These are phyloP conservation scores for Naganishia kalamii DNA, from an alignment of 768 basidiomycete genomes.

Conservation along the genomic window DNA sequence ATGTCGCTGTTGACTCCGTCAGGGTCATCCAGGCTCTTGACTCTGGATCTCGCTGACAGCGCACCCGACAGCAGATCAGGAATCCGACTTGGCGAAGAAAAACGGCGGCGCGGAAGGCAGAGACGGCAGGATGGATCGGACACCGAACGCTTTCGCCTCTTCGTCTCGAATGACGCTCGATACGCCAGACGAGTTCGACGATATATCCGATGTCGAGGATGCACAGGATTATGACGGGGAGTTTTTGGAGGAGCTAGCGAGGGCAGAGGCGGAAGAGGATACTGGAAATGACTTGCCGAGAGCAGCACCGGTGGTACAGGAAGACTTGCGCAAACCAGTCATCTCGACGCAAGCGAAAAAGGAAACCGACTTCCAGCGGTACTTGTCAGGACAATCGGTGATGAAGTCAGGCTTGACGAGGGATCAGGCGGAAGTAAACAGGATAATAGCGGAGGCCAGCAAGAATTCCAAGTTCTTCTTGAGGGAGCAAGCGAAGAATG, in stretches of 20 bases:
- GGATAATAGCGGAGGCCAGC: constrained; percentile 63
- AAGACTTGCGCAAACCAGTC: too few relatives aligned
- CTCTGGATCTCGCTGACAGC: too few relatives aligned
- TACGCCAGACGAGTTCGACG: neutral
- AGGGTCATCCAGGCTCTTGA: too few relatives aligned
- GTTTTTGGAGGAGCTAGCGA: constrained; percentile 16
- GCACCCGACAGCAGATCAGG: too few relatives aligned
- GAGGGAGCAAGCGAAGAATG: constrained; percentile 88
- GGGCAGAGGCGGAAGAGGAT: constrained; percentile 21
- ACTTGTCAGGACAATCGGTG: constrained; percentile 77
- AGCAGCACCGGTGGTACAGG: too few relatives aligned
- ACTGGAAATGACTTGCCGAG: neutral
- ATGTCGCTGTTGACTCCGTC: too few relatives aligned
- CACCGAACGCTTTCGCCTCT: neutral
- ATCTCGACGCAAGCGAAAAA: constrained; percentile 9
- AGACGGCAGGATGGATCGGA: neutral
- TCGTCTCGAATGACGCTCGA: neutral
- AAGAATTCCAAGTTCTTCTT: constrained; percentile 68
- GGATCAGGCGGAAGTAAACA: constrained; percentile 35
- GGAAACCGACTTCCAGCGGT: constrained; percentile 39
- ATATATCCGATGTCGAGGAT: too few relatives aligned
- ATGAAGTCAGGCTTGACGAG: constrained; percentile 59
- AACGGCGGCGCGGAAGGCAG: neutral
- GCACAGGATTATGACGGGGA: neutral
- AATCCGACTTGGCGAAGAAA: too few relatives aligned